Evolutionary conservation across 148 eudicot species (phyloP).

Genomic region (Amaranthus cruentus): DNA sequence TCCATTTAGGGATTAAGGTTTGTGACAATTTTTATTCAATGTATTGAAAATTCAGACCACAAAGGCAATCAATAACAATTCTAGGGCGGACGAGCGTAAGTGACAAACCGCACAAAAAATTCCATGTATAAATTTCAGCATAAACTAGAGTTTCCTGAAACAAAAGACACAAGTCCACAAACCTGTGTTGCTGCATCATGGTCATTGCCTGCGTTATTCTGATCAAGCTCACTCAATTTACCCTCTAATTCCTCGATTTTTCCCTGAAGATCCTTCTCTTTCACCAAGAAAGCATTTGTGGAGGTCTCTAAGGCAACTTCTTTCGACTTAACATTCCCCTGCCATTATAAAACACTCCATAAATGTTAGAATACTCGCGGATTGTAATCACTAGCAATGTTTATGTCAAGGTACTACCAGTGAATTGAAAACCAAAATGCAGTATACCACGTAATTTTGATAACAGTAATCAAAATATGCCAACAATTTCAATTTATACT

Average conservation of each 20-base stretch:
- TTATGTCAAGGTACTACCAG: too few relatives aligned
- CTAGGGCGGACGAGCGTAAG: background rate
- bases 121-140: background rate
- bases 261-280: slow-evolving; percentile 58
- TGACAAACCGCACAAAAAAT: background rate
- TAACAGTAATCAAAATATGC: background rate
- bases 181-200: slow-evolving; percentile 33
- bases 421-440: background rate
- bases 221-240: slow-evolving; percentile 40
- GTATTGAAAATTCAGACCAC: background rate
- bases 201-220: slow-evolving; percentile 20
- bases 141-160: slow-evolving; percentile 9
- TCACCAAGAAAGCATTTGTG: slow-evolving; percentile 52
- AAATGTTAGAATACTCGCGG: background rate
- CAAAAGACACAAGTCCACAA: slow-evolving; percentile 11
- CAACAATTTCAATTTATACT: background rate
- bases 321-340: slow-evolving; percentile 71
- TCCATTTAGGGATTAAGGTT: too few relatives aligned
- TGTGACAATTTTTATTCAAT: too few relatives aligned
- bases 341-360: slow-evolving; percentile 9
- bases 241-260: slow-evolving; percentile 64
- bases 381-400: too few relatives aligned
- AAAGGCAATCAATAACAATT: background rate
- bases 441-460: background rate
- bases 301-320: slow-evolving; percentile 68